Evolutionary conservation across 495 filamentous ascomycete genomes (phyloP).

Genomic region (Trichoderma orchidacearum): DNA sequence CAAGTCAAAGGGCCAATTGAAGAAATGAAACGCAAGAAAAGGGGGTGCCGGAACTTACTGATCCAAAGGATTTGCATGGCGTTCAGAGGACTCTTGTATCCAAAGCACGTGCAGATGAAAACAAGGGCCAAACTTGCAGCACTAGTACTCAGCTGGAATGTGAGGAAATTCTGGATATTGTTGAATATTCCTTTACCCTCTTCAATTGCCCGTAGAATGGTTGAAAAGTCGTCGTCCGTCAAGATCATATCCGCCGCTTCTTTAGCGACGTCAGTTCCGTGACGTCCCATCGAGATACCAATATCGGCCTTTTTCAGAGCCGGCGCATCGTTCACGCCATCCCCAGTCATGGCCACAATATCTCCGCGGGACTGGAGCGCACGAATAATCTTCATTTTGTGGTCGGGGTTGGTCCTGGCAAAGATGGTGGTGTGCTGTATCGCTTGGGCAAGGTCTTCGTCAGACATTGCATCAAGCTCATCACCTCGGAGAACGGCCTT

Average conservation of each 20-base stretch:
- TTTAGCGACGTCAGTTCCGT: slow-evolving; percentile 96
- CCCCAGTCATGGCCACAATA: slow-evolving; percentile 97
- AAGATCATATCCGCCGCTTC: slow-evolving; percentile 99
- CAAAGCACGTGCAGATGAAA: slow-evolving; percentile 77
- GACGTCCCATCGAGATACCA: slow-evolving; percentile 89
- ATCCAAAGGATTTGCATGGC: slow-evolving; percentile 99
- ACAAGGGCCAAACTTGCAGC: slow-evolving; percentile 88
- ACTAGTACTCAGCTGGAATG: slow-evolving; percentile 95
- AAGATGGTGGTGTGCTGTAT: slow-evolving; percentile 87
- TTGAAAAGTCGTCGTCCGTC: slow-evolving; percentile 96
- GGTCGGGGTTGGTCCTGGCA: slow-evolving; percentile 88
- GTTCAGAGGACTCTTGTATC: slow-evolving; percentile 88
- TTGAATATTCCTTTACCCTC: slow-evolving; percentile 99
- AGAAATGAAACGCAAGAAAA: not conserved
- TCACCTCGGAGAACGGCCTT: slow-evolving; percentile 73
- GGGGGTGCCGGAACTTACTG: slow-evolving; percentile 47
- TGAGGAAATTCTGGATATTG: slow-evolving; percentile 98
- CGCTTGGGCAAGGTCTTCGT: slow-evolving; percentile 64
- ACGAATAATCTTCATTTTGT: slow-evolving; percentile 92
- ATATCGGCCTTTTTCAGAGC: slow-evolving; percentile 97
- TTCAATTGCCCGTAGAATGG: slow-evolving; percentile 90
- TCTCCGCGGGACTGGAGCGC: slow-evolving; percentile 88
- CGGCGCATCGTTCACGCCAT: slow-evolving; percentile 95
- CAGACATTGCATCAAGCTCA: slow-evolving; percentile 82
- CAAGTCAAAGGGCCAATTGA: too few species aligned